Conservation (phyloP, 1,284 basidiomycete species). For the Rhodotorula mucilaginosa region DNA sequence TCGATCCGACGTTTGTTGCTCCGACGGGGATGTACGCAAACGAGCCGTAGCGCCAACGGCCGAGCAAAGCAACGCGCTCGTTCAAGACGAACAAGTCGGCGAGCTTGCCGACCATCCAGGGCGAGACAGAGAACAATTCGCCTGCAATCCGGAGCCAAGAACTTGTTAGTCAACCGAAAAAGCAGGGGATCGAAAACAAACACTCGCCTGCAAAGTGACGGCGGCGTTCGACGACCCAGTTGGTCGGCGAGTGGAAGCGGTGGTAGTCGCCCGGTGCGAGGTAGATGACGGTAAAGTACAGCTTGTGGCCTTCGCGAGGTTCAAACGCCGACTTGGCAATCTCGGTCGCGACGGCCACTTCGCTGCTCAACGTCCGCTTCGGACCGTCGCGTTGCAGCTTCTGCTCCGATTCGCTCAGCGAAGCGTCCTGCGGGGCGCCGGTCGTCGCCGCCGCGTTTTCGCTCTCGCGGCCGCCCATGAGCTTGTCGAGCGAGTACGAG, state of each 20-base stretch:
- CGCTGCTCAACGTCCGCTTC: conserved; percentile 21
- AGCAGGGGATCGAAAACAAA: conserved; percentile 18
- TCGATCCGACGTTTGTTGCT: conserved; percentile 96
- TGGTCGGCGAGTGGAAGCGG: conserved; percentile 90
- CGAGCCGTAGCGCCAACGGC: conserved; percentile 92
- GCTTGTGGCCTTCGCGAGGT: conserved; percentile 51
- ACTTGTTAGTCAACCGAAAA: not conserved
- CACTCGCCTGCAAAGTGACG: conserved; percentile 82
- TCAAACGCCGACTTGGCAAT: conserved; percentile 30
- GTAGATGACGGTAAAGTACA: conserved; percentile 94
- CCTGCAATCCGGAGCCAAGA: conserved; percentile 52
- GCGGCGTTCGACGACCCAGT: conserved; percentile 95
- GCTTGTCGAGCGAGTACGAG: conserved; percentile 83
- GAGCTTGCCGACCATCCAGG: conserved; percentile 88
- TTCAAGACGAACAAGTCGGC: conserved; percentile 95
- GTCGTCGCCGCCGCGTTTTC: too few species aligned
- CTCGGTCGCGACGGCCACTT: conserved; percentile 33
- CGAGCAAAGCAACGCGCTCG: conserved; percentile 94
- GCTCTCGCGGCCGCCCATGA: conserved; percentile 49
- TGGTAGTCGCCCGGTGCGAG: conserved; percentile 98
- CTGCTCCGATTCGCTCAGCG: conserved; percentile 15
- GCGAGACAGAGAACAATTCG: conserved; percentile 94
- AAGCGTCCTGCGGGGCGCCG: conserved; percentile 15
- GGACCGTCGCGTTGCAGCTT: conserved; percentile 8
- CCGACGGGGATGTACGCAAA: conserved; percentile 96